Conservation (phyloP, 352 stramenopile species). For the Phytopythium aichiense region DNA sequence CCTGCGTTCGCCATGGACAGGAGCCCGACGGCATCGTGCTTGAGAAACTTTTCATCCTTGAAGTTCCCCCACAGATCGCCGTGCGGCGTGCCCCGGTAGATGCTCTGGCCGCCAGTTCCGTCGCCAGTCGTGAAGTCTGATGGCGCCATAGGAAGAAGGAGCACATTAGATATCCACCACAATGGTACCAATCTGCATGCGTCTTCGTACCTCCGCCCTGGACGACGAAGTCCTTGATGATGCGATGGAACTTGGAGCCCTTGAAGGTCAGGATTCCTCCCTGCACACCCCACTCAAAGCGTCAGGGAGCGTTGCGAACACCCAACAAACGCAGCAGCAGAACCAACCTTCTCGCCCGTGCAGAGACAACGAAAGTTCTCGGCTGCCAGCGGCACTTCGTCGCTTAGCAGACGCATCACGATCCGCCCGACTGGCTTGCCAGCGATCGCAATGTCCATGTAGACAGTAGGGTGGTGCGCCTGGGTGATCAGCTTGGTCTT, state of each 20-base stretch:
- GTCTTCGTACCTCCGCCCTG: slow-evolving; percentile 58
- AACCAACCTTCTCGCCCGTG: slow-evolving; percentile 68
- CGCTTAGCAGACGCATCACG: slow-evolving; percentile 93
- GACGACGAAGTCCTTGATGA: slow-evolving; percentile 93
- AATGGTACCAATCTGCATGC: background rate
- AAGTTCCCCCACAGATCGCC: slow-evolving; percentile 82
- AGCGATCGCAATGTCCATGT: slow-evolving; percentile 93
- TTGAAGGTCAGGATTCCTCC: slow-evolving; percentile 73
- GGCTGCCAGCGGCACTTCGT: slow-evolving; percentile 91
- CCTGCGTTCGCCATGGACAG: slow-evolving; percentile 83
- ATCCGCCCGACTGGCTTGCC: slow-evolving; percentile 81
- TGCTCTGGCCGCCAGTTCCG: slow-evolving; percentile 72
- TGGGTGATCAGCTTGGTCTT: slow-evolving; percentile 57
- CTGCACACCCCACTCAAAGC: slow-evolving; percentile 4
- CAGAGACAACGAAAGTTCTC: slow-evolving; percentile 93
- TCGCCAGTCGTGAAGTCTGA: slow-evolving; percentile 61
- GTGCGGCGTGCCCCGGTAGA: slow-evolving; percentile 63
- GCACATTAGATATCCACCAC: background rate
- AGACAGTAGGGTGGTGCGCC: slow-evolving; percentile 85
- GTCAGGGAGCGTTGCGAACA: background rate
- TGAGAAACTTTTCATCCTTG: slow-evolving; percentile 74
- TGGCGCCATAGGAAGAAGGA: background rate
- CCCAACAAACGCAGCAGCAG: background rate
- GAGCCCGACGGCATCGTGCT: slow-evolving; percentile 66
- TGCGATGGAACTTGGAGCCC: slow-evolving; percentile 85